Base-by-base conservation (phyloP, 805 yeast genomes). In the Candida takata region DNA sequence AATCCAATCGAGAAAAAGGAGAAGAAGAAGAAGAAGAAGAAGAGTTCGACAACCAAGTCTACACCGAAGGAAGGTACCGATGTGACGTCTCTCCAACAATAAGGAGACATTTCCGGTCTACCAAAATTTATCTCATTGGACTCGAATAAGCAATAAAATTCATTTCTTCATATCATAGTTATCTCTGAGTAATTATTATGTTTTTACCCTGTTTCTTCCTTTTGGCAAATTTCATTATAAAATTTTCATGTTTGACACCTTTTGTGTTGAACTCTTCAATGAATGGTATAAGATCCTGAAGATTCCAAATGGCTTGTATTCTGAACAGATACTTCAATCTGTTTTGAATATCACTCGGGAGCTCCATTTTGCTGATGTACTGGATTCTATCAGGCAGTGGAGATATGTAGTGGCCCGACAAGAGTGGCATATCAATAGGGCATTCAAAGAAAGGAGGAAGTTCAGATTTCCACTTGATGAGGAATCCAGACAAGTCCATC, bases 381-480 rank as follows among this genome's bases (percentile, higher is more conserved):
- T 69, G 72, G 6, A 88, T 62, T 24, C 49, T 55, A 5, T 62
- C 65, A 1, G 60, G 56, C 3, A 53, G 42, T 5, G 82, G 79
- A 15, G 67, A 61, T 26, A 64, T 70, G 49, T 58, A 80, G 48
- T 67, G 48, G 1, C 94, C 95, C 21, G 59, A 48, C 14, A 85
- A 61, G 43, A 72, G 57, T 4, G 59, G 52, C 12, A 82, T 43
- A 38, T 77, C 79, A 12, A 83, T 62, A 14, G 79, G 70, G 28
- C 79, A 70, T 33, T 71, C 75, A 61, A 75, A 70, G 55, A 74
- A 70, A 8, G 75, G 70, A 3, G 92, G 88, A 28, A 84, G 64
- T 6, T 69, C 60, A 2, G 77, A 63, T 47, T 77, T 74, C 77
- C 88, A 74, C 35, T 70, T 69, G 33, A 82, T 66, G 40, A 78